Percentiles rank a stretch among this genome's conserved stretches.
phyloP scores from a whole-genome alignment of 495 filamentous ascomycete species.

The Aspergillus olivimuriae region DNA sequence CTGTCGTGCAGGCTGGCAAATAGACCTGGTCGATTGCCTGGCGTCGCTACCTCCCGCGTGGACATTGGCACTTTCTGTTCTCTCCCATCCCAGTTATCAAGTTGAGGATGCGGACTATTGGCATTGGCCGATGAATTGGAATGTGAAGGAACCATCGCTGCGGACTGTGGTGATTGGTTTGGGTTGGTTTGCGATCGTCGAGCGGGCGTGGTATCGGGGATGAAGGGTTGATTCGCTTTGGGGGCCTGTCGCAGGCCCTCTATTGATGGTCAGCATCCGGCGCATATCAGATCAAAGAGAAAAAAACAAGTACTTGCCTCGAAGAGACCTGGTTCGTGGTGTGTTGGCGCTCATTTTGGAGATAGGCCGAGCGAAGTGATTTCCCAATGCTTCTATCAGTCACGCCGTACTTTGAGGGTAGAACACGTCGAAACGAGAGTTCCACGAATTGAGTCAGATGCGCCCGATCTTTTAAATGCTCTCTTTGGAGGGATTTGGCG shows the following conservation, averaged over 20 bases:
- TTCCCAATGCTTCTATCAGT: too few species aligned
- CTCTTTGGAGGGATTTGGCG: too few species aligned
- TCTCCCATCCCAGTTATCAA: slow-evolving; percentile 36
- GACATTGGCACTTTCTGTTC: slow-evolving; percentile 36
- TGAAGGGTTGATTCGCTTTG: slow-evolving; percentile 42
- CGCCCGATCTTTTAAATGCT: too few species aligned
- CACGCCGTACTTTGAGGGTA: too few species aligned
- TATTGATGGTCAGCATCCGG: slow-evolving; percentile 18
- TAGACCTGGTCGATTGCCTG: slow-evolving; percentile 36
- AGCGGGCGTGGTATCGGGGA: slow-evolving; percentile 37
- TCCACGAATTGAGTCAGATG: too few species aligned
- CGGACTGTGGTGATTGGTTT: slow-evolving; percentile 30
- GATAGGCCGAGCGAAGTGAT: too few species aligned
- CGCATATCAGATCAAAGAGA: background rate
- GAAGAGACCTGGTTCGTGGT: slow-evolving; percentile 22
- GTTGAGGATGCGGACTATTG: slow-evolving; percentile 21
- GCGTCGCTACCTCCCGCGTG: slow-evolving; percentile 37
- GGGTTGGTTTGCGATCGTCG: slow-evolving; percentile 33
- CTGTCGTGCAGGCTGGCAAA: slow-evolving; percentile 24
- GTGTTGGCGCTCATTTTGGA: slow-evolving; percentile 20
- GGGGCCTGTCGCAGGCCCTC: slow-evolving; percentile 44
- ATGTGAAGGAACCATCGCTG: slow-evolving; percentile 18
- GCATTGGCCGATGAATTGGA: slow-evolving; percentile 27
- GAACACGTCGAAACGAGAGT: too few species aligned
- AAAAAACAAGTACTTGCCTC: slow-evolving; percentile 15